Percentiles rank a stretch among this genome's conserved stretches.
phyloP scores from a whole-genome alignment of 2,329 filamentous ascomycete genomes.

The Monilinia polystroma region DNA sequence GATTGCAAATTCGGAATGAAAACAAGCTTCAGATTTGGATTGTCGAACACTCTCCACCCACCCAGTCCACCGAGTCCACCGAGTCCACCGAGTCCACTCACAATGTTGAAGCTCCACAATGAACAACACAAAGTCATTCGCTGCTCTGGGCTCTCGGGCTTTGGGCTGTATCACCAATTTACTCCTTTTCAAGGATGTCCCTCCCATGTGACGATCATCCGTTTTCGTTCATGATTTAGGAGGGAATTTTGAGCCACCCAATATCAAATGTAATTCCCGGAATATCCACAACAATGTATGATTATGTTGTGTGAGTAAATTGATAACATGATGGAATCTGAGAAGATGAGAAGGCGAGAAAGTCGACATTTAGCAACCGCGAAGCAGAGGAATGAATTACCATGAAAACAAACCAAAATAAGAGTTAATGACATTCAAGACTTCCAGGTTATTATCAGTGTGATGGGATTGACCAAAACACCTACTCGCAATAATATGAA shows the following conservation, averaged over 20 bases:
- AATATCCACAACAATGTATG: neutral
- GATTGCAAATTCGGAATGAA: constrained; percentile 6
- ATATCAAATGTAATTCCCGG: neutral
- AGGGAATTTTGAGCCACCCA: neutral
- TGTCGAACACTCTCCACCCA: neutral
- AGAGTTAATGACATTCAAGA: too few relatives aligned
- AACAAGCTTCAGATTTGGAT: neutral
- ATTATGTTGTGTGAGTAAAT: neutral
- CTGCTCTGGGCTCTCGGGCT: neutral
- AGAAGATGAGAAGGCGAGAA: too few relatives aligned
- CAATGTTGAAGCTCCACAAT: constrained; percentile 4
- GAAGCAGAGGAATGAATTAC: too few relatives aligned
- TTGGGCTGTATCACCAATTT: neutral
- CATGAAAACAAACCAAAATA: too few relatives aligned
- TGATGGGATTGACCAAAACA: too few relatives aligned
- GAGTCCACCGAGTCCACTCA: constrained; percentile 1
- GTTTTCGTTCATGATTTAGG: neutral
- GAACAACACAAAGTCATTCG: neutral
- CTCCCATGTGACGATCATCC: constrained; percentile 23
- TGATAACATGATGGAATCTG: too few relatives aligned
- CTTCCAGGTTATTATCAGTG: too few relatives aligned
- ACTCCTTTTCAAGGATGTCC: constrained; percentile 15
- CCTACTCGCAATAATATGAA: too few relatives aligned
- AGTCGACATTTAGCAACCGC: too few relatives aligned
- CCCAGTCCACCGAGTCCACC: constrained; percentile 8